These are phyloP conservation scores for Diophrys sp. DNA, from an alignment of 73 alveolate genomes.

Conservation along the genomic window DNA sequence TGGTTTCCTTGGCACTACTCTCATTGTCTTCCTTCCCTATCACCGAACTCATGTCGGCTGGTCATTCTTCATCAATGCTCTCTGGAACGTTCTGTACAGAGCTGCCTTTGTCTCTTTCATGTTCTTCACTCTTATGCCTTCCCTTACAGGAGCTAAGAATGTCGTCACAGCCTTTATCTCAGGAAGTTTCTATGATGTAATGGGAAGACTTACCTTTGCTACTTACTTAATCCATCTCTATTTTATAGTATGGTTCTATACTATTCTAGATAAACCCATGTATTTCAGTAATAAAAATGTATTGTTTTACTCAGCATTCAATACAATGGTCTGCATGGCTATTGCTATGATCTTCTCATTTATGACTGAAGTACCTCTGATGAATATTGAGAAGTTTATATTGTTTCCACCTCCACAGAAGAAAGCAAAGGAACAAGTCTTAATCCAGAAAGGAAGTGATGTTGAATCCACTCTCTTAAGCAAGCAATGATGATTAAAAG, in stretches of 20 bases:
- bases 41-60: neutral
- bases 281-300: no score
- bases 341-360: conserved; percentile 8
- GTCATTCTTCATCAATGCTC: neutral
- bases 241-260: neutral
- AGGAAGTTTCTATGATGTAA: neutral
- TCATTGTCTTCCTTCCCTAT: neutral
- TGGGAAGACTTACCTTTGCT: conserved; percentile 10
- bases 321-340: neutral
- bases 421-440: no score
- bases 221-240: conserved; percentile 10
- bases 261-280: neutral
- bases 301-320: neutral
- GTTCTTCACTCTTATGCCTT: neutral
- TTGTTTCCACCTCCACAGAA: conserved; percentile 13
- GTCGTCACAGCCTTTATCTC: neutral
- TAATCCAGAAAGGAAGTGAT: no score
- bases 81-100: neutral
- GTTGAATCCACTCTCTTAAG: no score
- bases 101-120: neutral
- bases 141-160: neutral
- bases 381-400: conserved; percentile 19
- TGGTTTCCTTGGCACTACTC: neutral
- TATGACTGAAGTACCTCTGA: conserved; percentile 15
- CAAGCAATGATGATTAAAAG: no score